These are phyloP conservation scores for Apiotrichum mycotoxinovorans DNA, from an alignment of 1,284 basidiomycete species.

Conservation along the genomic window DNA sequence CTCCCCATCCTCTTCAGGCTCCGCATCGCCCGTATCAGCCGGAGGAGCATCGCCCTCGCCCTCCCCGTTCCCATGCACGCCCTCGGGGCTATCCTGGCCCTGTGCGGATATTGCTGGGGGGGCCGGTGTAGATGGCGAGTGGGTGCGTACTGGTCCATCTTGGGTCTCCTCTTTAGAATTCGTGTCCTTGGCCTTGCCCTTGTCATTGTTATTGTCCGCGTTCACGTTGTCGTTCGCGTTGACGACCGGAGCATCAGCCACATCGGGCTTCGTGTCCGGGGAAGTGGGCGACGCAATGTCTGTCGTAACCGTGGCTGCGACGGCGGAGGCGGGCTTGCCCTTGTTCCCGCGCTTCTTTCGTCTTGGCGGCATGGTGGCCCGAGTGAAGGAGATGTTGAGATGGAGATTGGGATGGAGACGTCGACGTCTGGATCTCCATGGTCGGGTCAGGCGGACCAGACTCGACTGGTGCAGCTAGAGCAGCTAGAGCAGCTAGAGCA, in stretches of 20 bases:
- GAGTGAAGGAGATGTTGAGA: neutral
- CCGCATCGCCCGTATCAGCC: neutral
- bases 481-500: too few relatives aligned
- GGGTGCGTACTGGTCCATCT: too few relatives aligned
- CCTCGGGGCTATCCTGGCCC: too few relatives aligned
- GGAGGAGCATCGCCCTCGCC: neutral
- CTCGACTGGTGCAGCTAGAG: too few relatives aligned
- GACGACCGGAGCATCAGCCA: too few relatives aligned
- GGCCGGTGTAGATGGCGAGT: too few relatives aligned
- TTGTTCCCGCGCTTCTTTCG: neutral
- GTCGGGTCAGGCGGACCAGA: too few relatives aligned
- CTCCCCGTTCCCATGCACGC: neutral
- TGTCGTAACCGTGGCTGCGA: neutral
- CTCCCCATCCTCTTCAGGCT: constrained; percentile 1
- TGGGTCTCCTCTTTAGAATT: too few relatives aligned
- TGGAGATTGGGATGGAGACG: neutral
- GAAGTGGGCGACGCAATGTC: neutral
- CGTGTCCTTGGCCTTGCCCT: too few relatives aligned
- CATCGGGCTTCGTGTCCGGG: neutral
- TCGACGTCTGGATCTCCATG: neutral
- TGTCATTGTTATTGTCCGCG: too few relatives aligned
- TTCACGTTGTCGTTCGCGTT: too few relatives aligned
- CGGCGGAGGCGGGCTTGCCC: neutral
- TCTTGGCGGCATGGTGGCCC: neutral
- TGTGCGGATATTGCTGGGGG: too few relatives aligned